Conservation (phyloP, 2,329 filamentous ascomycete species). For the Aspergillus ochraceus region DNA sequence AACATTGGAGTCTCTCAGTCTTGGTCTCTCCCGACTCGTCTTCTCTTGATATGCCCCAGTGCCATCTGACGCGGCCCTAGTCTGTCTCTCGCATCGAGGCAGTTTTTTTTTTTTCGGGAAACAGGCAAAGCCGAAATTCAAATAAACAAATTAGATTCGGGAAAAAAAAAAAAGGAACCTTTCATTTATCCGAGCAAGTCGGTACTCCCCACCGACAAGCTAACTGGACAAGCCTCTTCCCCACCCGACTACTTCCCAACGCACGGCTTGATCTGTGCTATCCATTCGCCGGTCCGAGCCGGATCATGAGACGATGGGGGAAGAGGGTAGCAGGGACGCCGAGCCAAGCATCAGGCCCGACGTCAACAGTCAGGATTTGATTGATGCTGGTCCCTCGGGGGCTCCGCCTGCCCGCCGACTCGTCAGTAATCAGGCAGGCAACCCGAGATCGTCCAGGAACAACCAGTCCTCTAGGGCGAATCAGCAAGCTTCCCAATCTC, state of each 20-base stretch:
- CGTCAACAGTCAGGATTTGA: conserved; percentile 7
- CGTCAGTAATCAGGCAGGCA: conserved; percentile 9
- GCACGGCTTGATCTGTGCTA: conserved; percentile 13
- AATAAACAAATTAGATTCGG: no score
- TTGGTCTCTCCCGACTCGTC: conserved; percentile 8
- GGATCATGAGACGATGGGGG: conserved; percentile 32
- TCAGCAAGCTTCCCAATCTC: conserved; percentile 18
- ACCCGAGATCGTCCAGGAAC: conserved; percentile 8
- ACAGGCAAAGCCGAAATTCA: background rate
- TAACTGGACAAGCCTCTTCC: conserved; percentile 6
- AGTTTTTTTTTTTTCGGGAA: background rate
- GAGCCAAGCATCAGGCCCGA: conserved; percentile 8
- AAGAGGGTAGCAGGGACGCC: conserved; percentile 21
- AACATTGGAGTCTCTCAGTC: conserved; percentile 20
- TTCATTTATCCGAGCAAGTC: conserved; percentile 9
- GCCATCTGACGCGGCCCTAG: conserved; percentile 4
- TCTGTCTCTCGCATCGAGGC: background rate
- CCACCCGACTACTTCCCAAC: conserved; percentile 9
- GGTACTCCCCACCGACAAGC: conserved; percentile 14
- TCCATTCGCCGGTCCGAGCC: conserved; percentile 7
- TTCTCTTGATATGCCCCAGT: conserved; percentile 8
- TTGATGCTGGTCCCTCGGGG: background rate
- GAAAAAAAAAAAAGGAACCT: conserved; percentile 3
- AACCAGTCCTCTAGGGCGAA: conserved; percentile 5
- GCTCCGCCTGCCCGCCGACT: conserved; percentile 6